Evolutionary conservation across 148 eudicot genomes (phyloP).

Genomic region (Suaeda aralocaspica): DNA sequence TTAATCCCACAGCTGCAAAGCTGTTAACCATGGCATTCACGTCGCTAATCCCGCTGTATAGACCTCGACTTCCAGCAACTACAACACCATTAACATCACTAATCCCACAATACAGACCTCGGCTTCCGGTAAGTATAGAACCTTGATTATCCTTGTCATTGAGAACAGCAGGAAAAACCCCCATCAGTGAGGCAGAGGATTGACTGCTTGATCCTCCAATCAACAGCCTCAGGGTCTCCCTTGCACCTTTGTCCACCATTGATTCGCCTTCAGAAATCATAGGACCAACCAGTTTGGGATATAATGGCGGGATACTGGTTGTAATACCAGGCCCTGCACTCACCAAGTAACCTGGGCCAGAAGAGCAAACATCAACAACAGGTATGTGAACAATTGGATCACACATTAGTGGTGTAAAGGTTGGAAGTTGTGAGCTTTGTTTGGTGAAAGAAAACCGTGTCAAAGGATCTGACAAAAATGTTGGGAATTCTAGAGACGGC

Average conservation of each 20-base stretch:
- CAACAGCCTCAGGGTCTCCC: constrained; percentile 79
- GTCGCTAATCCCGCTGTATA: constrained; percentile 58
- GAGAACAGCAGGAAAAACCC: constrained; percentile 50
- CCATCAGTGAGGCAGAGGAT: constrained; percentile 39
- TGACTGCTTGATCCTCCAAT: constrained; percentile 56
- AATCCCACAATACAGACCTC: background rate
- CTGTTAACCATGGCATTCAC: constrained; percentile 45
- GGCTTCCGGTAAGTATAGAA: background rate
- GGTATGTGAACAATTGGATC: constrained; percentile 91
- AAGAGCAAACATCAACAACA: constrained; percentile 77
- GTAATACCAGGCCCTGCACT: constrained; percentile 73
- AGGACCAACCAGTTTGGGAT: constrained; percentile 46
- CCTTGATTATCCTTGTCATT: constrained; percentile 32
- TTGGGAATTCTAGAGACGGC: constrained; percentile 56
- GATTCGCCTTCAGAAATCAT: constrained; percentile 57
- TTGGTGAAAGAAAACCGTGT: constrained; percentile 44
- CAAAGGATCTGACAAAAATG: constrained; percentile 52
- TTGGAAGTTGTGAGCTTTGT: constrained; percentile 53
- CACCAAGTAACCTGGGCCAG: constrained; percentile 83
- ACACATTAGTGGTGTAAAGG: constrained; percentile 76
- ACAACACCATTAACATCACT: constrained; percentile 12
- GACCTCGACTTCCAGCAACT: constrained; percentile 65
- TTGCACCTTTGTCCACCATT: constrained; percentile 60
- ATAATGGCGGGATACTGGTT: constrained; percentile 51
- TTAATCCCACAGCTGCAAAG: constrained; percentile 47